Evolutionary conservation across 2,329 filamentous ascomycete genomes (phyloP).

Genomic region (Ophiocordyceps polyrhachis-furcata): DNA sequence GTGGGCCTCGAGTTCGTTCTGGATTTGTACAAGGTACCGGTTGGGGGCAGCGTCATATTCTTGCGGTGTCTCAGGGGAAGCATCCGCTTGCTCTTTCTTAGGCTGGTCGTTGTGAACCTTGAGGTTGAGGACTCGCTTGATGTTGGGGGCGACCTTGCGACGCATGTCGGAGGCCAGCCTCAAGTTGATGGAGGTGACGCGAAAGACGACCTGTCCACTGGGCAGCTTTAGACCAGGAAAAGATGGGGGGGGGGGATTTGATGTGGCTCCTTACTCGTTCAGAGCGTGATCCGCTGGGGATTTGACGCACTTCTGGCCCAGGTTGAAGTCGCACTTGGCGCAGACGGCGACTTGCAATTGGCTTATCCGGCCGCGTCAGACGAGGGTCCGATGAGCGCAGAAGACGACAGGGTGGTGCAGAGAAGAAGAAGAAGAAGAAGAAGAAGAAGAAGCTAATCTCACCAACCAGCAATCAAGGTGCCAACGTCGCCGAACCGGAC

Average conservation of each 20-base stretch:
- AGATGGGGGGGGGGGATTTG: not conserved
- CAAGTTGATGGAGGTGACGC: constrained; percentile 11
- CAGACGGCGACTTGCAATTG: constrained; percentile 19
- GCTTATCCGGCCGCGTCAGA: constrained; percentile 6
- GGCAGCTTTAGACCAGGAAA: not conserved
- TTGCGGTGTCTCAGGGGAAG: too few relatives aligned
- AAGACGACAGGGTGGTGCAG: too few relatives aligned
- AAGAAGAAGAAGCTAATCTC: constrained; percentile 2
- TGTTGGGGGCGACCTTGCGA: constrained; percentile 11
- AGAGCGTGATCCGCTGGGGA: constrained; percentile 18
- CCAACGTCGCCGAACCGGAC: constrained; percentile 12
- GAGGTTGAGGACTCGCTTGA: constrained; percentile 15
- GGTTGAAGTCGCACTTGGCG: constrained; percentile 9
- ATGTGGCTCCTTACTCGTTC: constrained; percentile 11
- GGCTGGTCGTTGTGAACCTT: not conserved
- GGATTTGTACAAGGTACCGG: constrained; percentile 12
- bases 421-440: not conserved
- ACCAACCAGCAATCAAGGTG: constrained; percentile 19
- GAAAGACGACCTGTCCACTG: constrained; percentile 19
- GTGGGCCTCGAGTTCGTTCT: constrained; percentile 15
- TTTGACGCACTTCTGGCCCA: constrained; percentile 17
- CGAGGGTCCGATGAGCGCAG: too few relatives aligned
- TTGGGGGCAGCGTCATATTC: not conserved
- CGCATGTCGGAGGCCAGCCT: constrained; percentile 6
- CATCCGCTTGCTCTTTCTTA: not conserved